Evolutionary conservation across 805 yeast genomes (phyloP).

Genomic region (Hanseniaspora mollemarum): DNA sequence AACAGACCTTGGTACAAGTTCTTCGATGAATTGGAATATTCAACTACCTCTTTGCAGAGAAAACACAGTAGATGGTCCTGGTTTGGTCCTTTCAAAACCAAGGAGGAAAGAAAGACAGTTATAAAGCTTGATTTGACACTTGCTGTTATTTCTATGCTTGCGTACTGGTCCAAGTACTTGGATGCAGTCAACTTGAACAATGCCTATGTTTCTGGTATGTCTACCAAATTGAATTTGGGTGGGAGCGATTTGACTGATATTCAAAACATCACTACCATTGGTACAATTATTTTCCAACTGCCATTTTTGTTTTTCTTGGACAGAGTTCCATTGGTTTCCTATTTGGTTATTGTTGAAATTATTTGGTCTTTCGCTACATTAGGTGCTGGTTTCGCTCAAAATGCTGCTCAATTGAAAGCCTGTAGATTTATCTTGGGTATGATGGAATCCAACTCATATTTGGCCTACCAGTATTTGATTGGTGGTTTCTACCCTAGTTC

Average conservation of each 20-base stretch:
- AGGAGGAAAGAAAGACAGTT: conserved; percentile 35
- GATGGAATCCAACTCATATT: conserved; percentile 50
- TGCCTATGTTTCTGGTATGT: conserved; percentile 57
- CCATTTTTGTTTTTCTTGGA: conserved; percentile 50
- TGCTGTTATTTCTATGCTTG: conserved; percentile 43
- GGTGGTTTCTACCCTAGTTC: conserved; percentile 49
- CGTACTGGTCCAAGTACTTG: conserved; percentile 56
- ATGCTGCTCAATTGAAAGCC: conserved; percentile 41
- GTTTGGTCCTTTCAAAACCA: conserved; percentile 41
- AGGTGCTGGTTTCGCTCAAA: conserved; percentile 36
- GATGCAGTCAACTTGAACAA: conserved; percentile 51
- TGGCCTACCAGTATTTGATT: conserved; percentile 46
- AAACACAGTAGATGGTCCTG: conserved; percentile 38
- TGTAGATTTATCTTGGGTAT: conserved; percentile 53
- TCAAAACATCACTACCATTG: conserved; percentile 48
- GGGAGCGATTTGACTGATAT: conserved; percentile 55
- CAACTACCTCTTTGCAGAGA: conserved; percentile 29
- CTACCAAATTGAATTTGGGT: conserved; percentile 42
- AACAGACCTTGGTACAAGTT: conserved; percentile 44
- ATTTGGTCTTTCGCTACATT: conserved; percentile 54
- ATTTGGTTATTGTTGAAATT: conserved; percentile 40
- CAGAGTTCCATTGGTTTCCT: conserved; percentile 41
- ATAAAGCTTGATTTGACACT: conserved; percentile 42
- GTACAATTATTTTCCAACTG: conserved; percentile 48
- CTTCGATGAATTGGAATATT: conserved; percentile 53